A percentile compares a stretch with the other conserved stretches of the same genome.
These are phyloP conservation scores for Pulveroboletus sp. DNA, from an alignment of 768 basidiomycete species.

Conservation along the genomic window DNA sequence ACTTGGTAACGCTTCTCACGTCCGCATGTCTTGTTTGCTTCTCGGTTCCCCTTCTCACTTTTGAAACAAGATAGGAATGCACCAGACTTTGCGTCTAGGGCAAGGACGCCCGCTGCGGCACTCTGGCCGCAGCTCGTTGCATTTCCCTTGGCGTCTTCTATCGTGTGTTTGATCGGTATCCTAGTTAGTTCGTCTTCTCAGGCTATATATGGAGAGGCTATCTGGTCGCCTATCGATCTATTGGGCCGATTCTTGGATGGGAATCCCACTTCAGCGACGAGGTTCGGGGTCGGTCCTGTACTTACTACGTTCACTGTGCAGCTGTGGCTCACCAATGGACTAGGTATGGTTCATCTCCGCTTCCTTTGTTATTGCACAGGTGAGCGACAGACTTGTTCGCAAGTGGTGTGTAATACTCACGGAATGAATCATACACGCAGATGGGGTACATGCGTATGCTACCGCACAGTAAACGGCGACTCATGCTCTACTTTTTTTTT, in stretches of 20 bases:
- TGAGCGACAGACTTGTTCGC: slow-evolving; percentile 16
- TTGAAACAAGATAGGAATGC: slow-evolving; percentile 46
- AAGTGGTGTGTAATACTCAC: slow-evolving; percentile 3
- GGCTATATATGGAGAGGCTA: slow-evolving; percentile 68
- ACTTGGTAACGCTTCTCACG: slow-evolving; percentile 72
- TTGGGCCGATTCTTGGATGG: slow-evolving; percentile 65
- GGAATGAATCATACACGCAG: slow-evolving; percentile 9
- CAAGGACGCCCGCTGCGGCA: slow-evolving; percentile 51
- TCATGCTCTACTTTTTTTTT: slow-evolving; percentile 4
- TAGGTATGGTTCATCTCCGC: slow-evolving; percentile 76
- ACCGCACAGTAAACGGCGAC: slow-evolving; percentile 13
- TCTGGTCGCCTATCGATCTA: slow-evolving; percentile 77
- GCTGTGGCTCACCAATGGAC: slow-evolving; percentile 10
- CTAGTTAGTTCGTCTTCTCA: slow-evolving; percentile 75
- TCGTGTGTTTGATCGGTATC: slow-evolving; percentile 77
- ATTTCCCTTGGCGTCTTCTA: slow-evolving; percentile 65
- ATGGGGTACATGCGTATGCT: slow-evolving; percentile 23
- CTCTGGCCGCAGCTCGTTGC: slow-evolving; percentile 64
- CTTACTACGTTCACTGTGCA: neutral
- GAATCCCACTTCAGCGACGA: slow-evolving; percentile 54
- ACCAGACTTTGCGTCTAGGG: slow-evolving; percentile 70
- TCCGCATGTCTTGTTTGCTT: slow-evolving; percentile 29
- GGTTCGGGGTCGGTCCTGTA: slow-evolving; percentile 49
- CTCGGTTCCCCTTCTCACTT: slow-evolving; percentile 12
- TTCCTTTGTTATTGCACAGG: slow-evolving; percentile 76